Evolutionary conservation across 208 protist species (phyloP).

Genomic region (Trypanosoma boissoni): DNA sequence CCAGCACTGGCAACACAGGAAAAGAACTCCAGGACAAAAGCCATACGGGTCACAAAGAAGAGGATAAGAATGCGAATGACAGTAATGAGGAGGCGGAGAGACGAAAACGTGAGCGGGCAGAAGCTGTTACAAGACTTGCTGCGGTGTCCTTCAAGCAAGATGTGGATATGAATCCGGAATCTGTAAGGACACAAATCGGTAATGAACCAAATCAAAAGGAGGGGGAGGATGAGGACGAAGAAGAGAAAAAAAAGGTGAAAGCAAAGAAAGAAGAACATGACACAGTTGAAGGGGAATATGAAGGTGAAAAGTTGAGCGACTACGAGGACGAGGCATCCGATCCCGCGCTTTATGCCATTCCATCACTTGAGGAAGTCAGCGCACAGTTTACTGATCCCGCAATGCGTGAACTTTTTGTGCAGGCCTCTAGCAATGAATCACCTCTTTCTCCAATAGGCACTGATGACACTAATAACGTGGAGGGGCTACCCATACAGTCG

Average conservation of each 20-base stretch:
- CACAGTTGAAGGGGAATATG: neutral
- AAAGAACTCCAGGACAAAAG: no score
- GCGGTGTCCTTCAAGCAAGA: neutral
- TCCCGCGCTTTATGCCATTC: constrained; percentile 43
- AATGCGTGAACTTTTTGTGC: constrained; percentile 83
- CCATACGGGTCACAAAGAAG: neutral
- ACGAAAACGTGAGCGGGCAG: neutral
- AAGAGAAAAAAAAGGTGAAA: neutral
- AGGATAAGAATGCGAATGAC: neutral
- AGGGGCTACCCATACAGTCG: constrained; percentile 3
- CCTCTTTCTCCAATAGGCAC: constrained; percentile 12
- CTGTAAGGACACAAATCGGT: neutral
- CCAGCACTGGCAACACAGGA: no score
- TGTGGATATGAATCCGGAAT: neutral
- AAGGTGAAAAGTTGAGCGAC: neutral
- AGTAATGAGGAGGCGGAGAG: constrained; percentile 4
- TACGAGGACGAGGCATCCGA: constrained; percentile 13
- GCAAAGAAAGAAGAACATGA: no score
- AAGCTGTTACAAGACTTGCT: neutral
- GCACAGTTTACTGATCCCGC: constrained; percentile 68
- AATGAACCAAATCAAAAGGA: neutral
- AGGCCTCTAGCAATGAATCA: constrained; percentile 52
- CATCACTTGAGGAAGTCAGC: constrained; percentile 81
- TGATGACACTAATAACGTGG: constrained; percentile 4
- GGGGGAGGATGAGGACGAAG: neutral